Evolutionary conservation across 129 eudicot genomes (phyloP).

Genomic region (Ambrosia trifida): DNA sequence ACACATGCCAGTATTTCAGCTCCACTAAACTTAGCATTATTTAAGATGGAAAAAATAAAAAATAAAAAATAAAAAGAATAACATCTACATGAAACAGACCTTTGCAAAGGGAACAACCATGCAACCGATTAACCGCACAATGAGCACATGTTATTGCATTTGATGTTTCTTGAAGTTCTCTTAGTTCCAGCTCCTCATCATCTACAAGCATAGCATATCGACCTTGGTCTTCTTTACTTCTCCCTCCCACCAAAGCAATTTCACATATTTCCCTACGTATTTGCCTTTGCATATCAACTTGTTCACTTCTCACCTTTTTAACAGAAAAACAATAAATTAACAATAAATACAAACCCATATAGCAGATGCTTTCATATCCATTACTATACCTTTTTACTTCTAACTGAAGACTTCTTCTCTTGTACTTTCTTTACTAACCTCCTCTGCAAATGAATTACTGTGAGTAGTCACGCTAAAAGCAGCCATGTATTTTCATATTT

Average conservation of each 20-base stretch:
- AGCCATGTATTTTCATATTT: background rate
- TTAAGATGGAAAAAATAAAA: constrained; percentile 7
- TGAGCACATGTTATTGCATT: constrained; percentile 61
- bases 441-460: constrained; percentile 45
- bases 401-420: constrained; percentile 53
- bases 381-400: constrained; percentile 51
- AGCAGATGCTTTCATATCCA: background rate
- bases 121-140: constrained; percentile 54
- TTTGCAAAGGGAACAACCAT: constrained; percentile 92
- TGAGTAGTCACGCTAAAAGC: constrained; percentile 19
- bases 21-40: background rate
- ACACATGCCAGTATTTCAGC: no score
- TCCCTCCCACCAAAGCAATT: constrained; percentile 57
- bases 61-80: background rate
- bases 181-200: constrained; percentile 92
- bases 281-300: constrained; percentile 44
- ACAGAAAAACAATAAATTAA: constrained; percentile 17
- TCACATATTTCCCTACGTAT: constrained; percentile 56
- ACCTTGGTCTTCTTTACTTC: constrained; percentile 42
- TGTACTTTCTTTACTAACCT: constrained; percentile 47
- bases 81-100: constrained; percentile 42
- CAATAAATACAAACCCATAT: constrained; percentile 8
- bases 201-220: constrained; percentile 53
- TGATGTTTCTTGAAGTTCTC: constrained; percentile 75
- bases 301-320: constrained; percentile 49